phyloP scores from a whole-genome alignment of 106 monocot species.

The Cymbidium sinense region DNA sequence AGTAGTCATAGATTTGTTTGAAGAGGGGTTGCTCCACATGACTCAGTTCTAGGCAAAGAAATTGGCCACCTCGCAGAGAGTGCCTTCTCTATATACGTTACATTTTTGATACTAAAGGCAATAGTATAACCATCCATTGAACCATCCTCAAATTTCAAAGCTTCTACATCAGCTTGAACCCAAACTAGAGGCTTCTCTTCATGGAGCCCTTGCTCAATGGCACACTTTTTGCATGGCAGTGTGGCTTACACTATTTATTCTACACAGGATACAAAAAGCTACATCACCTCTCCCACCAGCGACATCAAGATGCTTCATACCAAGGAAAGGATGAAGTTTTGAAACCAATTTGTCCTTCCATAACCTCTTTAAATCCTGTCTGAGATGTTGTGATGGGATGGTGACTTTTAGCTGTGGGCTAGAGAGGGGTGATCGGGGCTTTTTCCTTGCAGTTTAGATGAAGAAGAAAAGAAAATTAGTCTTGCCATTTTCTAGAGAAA shows the following conservation, averaged over 20 bases:
- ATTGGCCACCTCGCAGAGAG: slow-evolving; percentile 82
- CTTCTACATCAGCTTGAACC: slow-evolving; percentile 83
- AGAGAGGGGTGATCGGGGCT: too few relatives aligned
- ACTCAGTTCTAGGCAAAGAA: slow-evolving; percentile 85
- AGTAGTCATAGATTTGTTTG: slow-evolving; percentile 94
- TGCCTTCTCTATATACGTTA: slow-evolving; percentile 89
- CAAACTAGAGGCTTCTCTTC: slow-evolving; percentile 46
- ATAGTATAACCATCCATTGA: slow-evolving; percentile 96
- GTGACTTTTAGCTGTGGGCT: too few relatives aligned
- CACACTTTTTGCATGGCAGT: slow-evolving; percentile 76
- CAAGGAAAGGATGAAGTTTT: slow-evolving; percentile 80
- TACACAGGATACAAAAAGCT: too few relatives aligned
- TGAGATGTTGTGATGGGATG: too few relatives aligned
- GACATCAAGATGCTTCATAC: too few relatives aligned
- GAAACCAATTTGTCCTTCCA: slow-evolving; percentile 76
- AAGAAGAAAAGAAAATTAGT: too few relatives aligned
- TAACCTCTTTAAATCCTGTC: too few relatives aligned
- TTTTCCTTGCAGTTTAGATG: too few relatives aligned
- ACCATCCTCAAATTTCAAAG: too few relatives aligned
- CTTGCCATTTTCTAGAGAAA: too few relatives aligned
- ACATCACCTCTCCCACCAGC: too few relatives aligned
- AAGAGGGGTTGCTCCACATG: slow-evolving; percentile 89
- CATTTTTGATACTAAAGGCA: slow-evolving; percentile 98
- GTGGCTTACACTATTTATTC: slow-evolving; percentile 61
- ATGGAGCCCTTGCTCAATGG: slow-evolving; percentile 58